Base-by-base conservation (phyloP, 768 basidiomycete species). In the Rhodotorula graminis region DNA sequence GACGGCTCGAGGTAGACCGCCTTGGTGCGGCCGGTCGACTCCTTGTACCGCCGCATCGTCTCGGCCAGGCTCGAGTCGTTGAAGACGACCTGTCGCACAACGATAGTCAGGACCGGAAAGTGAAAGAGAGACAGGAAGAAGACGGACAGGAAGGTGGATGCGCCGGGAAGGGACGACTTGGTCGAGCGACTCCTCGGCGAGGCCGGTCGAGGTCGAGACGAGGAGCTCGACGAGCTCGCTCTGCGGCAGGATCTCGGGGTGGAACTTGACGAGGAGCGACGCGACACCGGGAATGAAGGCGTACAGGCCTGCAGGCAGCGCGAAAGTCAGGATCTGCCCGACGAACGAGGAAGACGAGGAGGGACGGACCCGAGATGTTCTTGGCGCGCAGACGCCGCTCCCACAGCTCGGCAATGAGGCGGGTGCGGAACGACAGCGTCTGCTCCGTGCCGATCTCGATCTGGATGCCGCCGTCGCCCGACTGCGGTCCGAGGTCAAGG, bases 1-100 rank as follows among this genome's bases (percentile, higher is more conserved):
- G 85, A 87, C 0, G 88, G 89, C 0, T n/a, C n/a, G n/a, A 90
- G 81, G 79, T 89, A 90, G 2, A 86, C 86, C 0, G 88, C 88
- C 62, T 84, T 84, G 60, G 84, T 82, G 18, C 89, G 82, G 1
- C 58, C 64, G 0, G 82, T 85, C 0, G 85, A 84, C 14, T 79
- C 80, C 84, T 85, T 87, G 78, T 90, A 88, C 31, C 85, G 82
- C 57, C 84, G 78, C 40, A 88, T 81, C 9, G 88, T 87, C 19
- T 86, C 86, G 16, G 82, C 82, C 70, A 79, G 85, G 84, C 87
- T 86, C 11, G 81, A 82, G 76, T 89, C 88, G 72, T 89, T 84
- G 42, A 88, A 82, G 3, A 84, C 85, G 42, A 89, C 85, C 37
- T 37, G 37, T 9, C 37, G 9, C 37, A 37, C 37, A 9, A 37